Conservation (phyloP, 2,329 filamentous ascomycete species). For the Sclerotinia subarctica region DNA sequence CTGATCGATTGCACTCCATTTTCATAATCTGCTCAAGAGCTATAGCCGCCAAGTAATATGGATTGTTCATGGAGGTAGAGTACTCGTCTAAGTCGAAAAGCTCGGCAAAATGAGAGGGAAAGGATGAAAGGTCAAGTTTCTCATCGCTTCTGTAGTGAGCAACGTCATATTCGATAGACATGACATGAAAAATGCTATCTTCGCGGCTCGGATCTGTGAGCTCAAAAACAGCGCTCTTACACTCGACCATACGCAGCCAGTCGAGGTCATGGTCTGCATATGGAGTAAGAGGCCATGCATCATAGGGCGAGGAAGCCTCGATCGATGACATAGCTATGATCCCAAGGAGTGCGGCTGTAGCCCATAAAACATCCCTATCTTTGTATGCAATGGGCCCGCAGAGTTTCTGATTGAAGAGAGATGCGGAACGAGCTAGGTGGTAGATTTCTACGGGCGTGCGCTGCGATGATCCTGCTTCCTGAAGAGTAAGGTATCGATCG, state of each 20-base stretch:
- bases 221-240: conserved; percentile 53
- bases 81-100: conserved; percentile 25
- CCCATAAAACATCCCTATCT: conserved; percentile 49
- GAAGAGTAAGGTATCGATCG: conserved; percentile 44
- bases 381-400: conserved; percentile 39
- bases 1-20: conserved; percentile 39
- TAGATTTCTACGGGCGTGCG: conserved; percentile 40
- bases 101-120: conserved; percentile 20
- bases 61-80: conserved; percentile 18
- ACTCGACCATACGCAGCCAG: conserved; percentile 56
- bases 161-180: not conserved
- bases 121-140: not conserved
- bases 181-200: conserved; percentile 7
- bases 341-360: conserved; percentile 47
- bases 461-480: conserved; percentile 29
- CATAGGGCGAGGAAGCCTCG: conserved; percentile 43
- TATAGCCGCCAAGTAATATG: conserved; percentile 23
- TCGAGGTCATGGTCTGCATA: conserved; percentile 47
- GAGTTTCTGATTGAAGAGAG: conserved; percentile 47
- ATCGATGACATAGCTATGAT: conserved; percentile 46
- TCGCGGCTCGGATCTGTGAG: conserved; percentile 14
- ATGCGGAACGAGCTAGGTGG: conserved; percentile 48
- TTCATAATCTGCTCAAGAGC: conserved; percentile 17
- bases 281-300: conserved; percentile 55
- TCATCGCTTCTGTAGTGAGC: not conserved